Base-by-base conservation (phyloP, 177 flowering plant genomes). In the Vitis hybrid region DNA sequence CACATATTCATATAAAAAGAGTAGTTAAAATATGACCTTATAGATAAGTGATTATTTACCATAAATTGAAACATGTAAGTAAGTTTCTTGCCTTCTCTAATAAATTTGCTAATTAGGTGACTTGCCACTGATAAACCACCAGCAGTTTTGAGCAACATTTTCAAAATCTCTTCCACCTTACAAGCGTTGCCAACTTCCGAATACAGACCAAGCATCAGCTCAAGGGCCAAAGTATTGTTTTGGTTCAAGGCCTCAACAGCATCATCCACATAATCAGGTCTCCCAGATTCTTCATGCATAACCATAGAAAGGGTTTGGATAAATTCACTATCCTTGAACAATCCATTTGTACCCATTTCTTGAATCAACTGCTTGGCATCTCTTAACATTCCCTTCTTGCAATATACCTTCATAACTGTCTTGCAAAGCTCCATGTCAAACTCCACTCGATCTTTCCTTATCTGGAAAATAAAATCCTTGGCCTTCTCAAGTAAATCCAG, bases 341-440 rank as follows among this genome's bases (percentile, higher is more conserved):
- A 73, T 24, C 64, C 73, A 63, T 64, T 71, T 51, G 63, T 62
- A 59, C 70, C 60, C 81, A 88, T 80, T 67, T 87, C 85, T 76
- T 85, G 79, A 35, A 84, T 73, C 69, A 91, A 79, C 72, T 80
- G 73, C 71, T 87, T 84, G 6, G 81, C 88, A 41, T 88, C 93
- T 35, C 18, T 78, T 27, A 82, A 54, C 97, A 92, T 84, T 46
- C 97, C 90, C 62, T 83, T 86, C 74, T 81, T 84, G 82, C 90
- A 84, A 75, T 86, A 91, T 11, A 91, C 65, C 66, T 77, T 79
- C 83, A 94, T 74, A 58, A 84, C 87, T 49, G 81, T 79, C 78
- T 72, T 87, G 78, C 66, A 83, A 64, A 94, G 94, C 71, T 80
- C 90, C 71, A 84, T 85, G 74, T 94, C 87, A 82, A 91, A 91